These are phyloP conservation scores for Phylloporus sp. DNA, from an alignment of 1,284 basidiomycete genomes.

Conservation along the genomic window DNA sequence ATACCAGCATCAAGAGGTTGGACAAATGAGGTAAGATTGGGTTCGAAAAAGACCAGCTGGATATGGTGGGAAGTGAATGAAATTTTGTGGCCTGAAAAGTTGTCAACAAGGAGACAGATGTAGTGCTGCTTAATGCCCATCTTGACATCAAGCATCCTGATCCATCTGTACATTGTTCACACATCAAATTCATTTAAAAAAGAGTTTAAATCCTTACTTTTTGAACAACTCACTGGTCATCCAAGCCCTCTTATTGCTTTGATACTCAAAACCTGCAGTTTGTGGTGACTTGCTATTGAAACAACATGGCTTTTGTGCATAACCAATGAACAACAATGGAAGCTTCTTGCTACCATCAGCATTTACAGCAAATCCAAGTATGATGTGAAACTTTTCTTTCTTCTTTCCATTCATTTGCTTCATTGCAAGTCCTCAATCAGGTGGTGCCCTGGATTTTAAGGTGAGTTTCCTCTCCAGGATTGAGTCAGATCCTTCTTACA, in stretches of 20 bases:
- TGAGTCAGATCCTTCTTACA: background rate
- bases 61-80: no score
- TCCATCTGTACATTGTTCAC: background rate
- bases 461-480: no score
- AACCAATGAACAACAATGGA: no score
- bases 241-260: background rate
- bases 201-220: background rate
- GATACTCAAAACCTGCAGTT: background rate
- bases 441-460: background rate
- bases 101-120: no score
- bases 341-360: no score
- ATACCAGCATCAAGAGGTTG: background rate
- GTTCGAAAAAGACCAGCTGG: no score
- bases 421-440: background rate
- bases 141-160: background rate
- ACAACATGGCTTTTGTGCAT: background rate
- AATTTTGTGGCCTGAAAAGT: no score
- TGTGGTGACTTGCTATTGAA: background rate
- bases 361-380: no score
- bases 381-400: no score
- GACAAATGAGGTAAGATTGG: background rate
- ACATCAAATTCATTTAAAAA: background rate
- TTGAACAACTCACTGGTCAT: conserved; percentile 3
- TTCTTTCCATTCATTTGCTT: no score
- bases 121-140: background rate